phyloP scores from a whole-genome alignment of 768 basidiomycete species.

The Leccinellum rugosiceps region DNA sequence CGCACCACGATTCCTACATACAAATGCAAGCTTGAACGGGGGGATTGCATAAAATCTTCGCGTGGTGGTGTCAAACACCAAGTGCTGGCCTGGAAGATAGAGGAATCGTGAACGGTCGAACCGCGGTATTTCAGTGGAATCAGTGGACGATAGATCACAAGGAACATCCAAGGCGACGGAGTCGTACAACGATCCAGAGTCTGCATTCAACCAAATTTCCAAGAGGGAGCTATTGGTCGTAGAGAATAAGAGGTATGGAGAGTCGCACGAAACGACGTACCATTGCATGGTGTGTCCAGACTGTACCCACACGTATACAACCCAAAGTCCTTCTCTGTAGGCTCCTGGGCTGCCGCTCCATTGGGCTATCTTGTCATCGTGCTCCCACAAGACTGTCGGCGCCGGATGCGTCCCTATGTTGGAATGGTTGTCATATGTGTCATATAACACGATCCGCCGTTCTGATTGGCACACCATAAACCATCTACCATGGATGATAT shows the following conservation, averaged over 20 bases:
- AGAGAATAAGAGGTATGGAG: not conserved
- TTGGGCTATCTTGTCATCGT: too few species aligned
- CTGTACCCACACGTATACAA: not conserved
- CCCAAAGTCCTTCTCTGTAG: too few species aligned
- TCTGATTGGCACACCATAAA: too few species aligned
- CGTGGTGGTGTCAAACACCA: not conserved
- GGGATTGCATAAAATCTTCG: not conserved
- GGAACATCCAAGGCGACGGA: too few species aligned
- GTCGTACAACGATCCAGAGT: too few species aligned
- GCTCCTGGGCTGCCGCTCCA: too few species aligned
- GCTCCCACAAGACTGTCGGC: too few species aligned
- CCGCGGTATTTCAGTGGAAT: too few species aligned
- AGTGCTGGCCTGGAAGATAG: not conserved
- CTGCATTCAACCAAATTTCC: not conserved
- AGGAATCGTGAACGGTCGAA: not conserved
- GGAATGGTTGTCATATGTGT: too few species aligned
- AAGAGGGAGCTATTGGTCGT: too few species aligned
- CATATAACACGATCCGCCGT: too few species aligned
- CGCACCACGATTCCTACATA: not conserved
- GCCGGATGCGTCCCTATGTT: too few species aligned
- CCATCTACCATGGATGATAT: not conserved
- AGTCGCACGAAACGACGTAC: not conserved
- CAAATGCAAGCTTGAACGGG: not conserved
- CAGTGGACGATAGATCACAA: not conserved
- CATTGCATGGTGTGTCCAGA: not conserved